Conservation (phyloP, 805 yeast species). For the Candida hispaniensis region DNA sequence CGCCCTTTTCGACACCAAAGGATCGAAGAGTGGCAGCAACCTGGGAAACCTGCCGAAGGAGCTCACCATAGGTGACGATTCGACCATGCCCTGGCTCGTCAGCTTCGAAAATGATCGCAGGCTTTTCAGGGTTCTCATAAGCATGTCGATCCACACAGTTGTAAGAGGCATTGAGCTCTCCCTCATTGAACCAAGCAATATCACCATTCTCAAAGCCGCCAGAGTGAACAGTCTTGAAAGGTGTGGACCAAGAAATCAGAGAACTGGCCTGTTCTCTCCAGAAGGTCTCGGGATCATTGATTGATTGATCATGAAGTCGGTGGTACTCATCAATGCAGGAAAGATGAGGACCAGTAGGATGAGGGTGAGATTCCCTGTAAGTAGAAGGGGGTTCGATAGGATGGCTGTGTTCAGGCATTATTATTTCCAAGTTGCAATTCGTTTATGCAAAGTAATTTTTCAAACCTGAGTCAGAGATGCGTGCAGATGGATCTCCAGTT, state of each 20-base stretch:
- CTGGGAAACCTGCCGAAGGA: conserved; percentile 71
- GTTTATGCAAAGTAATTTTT: too few relatives aligned
- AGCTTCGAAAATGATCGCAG: conserved; percentile 70
- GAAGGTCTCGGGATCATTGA: conserved; percentile 68
- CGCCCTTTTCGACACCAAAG: conserved; percentile 89
- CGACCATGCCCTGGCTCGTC: conserved; percentile 73
- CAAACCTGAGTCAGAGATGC: too few relatives aligned
- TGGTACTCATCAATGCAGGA: conserved; percentile 57
- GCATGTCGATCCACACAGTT: conserved; percentile 97
- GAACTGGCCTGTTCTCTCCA: conserved; percentile 69
- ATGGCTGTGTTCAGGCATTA: conserved; percentile 14
- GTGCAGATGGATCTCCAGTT: too few relatives aligned
- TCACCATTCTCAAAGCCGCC: conserved; percentile 70
- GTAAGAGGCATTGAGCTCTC: conserved; percentile 84
- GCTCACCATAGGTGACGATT: conserved; percentile 73
- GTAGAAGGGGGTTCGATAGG: conserved; percentile 23
- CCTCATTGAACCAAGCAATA: conserved; percentile 88
- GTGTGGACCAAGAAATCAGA: conserved; percentile 68
- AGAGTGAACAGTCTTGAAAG: conserved; percentile 48
- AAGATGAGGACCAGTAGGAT: conserved; percentile 48
- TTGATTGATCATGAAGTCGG: conserved; percentile 58
- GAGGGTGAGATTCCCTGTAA: conserved; percentile 27
- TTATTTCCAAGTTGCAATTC: too few relatives aligned
- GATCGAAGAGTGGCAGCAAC: conserved; percentile 73
- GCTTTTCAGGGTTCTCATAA: conserved; percentile 67